Base-by-base conservation (phyloP, 2,329 filamentous ascomycete genomes). In the Sporothrix brasiliensis region DNA sequence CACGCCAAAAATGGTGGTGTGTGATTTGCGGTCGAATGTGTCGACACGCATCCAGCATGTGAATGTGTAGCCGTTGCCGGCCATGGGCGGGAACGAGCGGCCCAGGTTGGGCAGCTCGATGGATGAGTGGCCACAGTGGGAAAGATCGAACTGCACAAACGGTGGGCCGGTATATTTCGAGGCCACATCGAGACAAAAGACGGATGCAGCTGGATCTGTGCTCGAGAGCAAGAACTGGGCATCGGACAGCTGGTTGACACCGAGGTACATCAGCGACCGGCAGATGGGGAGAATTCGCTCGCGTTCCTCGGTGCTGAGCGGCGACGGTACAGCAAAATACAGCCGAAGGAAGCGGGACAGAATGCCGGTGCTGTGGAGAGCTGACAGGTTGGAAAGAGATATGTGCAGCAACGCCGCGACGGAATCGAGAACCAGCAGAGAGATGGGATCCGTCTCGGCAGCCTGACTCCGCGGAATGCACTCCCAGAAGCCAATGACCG, bases 1-100 rank as follows among this genome's bases (percentile, higher is more conserved):
- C 10, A 95, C 92, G 34, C 95, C 95, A 78, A 99, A 99, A 16
- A 99, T 86, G 0, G 95, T 99, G 0, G 95, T 99, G 79, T 99
- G 95, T 19, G 91, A 89, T 60, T 88, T 87, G 5, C 87, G 82
- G 78, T 99, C 96, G 79, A 95, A 98, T 53, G 88, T 84, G 78
- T 98, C 94, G 72, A 99, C 88, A 24, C 91, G 89, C 66, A 97
- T 87, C 95, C 95, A 99, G 0, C 92, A 88, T 60, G 92, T 88
- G 72, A 99, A 91, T 0, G 93, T 97, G 80, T 98, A 99, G 24
- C 95, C 96, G n/a, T 85, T 83, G 11, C 89, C 87, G 21, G 89
- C 88, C 69, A 88, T 85, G 0, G 95, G 93, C 13, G 95, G 96
- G 76, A 99, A 99, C 1, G 88, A 81, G 44, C 92, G 89, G 6